Conservation (phyloP, 164 flowering plant species). For the Nymphaea colorata region DNA sequence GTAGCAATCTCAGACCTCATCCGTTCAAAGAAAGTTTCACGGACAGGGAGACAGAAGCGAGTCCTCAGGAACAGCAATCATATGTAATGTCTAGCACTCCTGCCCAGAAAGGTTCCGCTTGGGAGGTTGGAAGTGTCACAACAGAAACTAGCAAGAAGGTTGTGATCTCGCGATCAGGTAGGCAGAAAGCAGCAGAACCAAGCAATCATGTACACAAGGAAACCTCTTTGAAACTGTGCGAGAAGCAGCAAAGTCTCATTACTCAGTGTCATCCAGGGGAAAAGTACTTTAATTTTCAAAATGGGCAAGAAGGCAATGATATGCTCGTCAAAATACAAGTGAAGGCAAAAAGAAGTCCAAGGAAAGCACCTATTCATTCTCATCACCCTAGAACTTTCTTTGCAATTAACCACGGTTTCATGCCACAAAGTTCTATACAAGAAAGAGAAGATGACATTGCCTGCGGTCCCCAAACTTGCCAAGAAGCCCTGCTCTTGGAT, state of each 20-base stretch:
- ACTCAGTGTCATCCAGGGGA: not conserved
- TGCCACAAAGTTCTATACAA: not conserved
- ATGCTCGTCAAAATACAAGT: not conserved
- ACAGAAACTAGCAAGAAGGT: not conserved
- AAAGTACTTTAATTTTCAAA: not conserved
- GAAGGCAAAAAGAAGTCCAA: conserved; percentile 33
- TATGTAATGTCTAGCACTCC: not conserved
- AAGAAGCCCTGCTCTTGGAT: conserved; percentile 23
- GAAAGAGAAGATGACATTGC: conserved; percentile 4
- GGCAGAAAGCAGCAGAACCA: not conserved
- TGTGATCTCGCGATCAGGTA: not conserved
- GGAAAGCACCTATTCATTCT: conserved; percentile 15
- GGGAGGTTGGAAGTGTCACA: not conserved
- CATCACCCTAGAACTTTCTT: conserved; percentile 20
- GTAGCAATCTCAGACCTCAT: not conserved
- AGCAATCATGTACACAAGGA: too few relatives aligned
- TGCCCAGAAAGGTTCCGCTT: not conserved
- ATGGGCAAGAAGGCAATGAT: not conserved
- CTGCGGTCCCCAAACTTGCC: conserved; percentile 14
- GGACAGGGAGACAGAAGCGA: not conserved
- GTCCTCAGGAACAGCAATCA: not conserved
- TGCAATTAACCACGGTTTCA: conserved; percentile 8
- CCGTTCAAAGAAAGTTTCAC: not conserved
- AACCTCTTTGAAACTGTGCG: not conserved
- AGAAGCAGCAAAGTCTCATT: not conserved